Evolutionary conservation across 73 alveolate genomes (phyloP), one percentile per base, ranked within the genome.

Genomic region (Loxodes magnus): DNA sequence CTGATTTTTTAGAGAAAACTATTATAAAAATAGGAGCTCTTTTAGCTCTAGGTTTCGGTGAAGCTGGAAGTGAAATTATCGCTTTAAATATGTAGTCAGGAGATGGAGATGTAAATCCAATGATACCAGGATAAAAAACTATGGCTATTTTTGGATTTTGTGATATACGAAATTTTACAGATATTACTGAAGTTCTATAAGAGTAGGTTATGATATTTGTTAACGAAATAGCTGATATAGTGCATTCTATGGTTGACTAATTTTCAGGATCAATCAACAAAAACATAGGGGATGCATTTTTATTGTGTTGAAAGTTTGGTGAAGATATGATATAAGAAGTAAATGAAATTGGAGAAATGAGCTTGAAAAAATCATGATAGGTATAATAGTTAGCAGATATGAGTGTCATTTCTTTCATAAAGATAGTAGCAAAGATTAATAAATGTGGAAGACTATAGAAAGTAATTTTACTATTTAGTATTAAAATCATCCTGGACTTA

Each of bases 201-300:
- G 93, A 85, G 68, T 82, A 72, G 26, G 97, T 92, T n/a, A 79
- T 92, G 88, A 69, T 74, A 25, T 77, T 88, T 71, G 97, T 92
- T 12, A 92, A 92, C 54, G 84, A 87, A 49, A 85, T 92, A 17
- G 97, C 99, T 5, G 67, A 88, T 43, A 80, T 95, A 14, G 98
- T 89, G 7, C 98, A 95, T 69, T 76, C 92, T 4, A 73, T 57
- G 46, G 88, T 88, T 6, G 87, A 75, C 49, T 75, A 85, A 55
- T 89, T 86, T 56, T 89, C 84, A 6, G 99, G 99, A 4, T 69
- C 81, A 31, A 97, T 98, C 6, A 92, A 95, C 79, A 95, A 92
- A 66, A 95, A 95, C 72, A 95, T 92, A 14, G 99, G 99, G 17
- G 98, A 86, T 56, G 98, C 99, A 9, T 95, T 95, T 77, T 74